These are phyloP conservation scores for Crithidia expoeki DNA, from an alignment of 208 protist genomes.

Conservation along the genomic window DNA sequence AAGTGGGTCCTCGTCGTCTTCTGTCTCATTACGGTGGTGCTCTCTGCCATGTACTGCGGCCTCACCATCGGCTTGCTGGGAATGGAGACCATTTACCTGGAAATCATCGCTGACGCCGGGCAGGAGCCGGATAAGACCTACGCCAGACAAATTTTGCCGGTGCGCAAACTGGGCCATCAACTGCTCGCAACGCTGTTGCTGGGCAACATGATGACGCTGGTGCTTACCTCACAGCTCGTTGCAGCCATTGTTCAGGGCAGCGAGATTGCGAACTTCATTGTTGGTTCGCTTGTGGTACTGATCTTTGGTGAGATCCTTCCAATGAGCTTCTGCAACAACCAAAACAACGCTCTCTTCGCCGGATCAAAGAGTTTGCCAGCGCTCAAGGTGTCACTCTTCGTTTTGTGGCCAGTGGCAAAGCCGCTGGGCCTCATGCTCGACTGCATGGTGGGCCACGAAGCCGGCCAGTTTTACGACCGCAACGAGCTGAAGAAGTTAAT, in stretches of 20 bases:
- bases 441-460: conserved; percentile 71
- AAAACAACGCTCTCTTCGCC: conserved; percentile 65
- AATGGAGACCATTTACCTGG: conserved; percentile 75
- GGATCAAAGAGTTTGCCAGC: conserved; percentile 57
- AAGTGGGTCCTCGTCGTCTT: conserved; percentile 50
- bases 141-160: conserved; percentile 68
- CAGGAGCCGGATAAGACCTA: conserved; percentile 69
- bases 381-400: conserved; percentile 63
- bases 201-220: conserved; percentile 84
- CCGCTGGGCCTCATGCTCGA: conserved; percentile 79
- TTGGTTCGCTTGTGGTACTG: conserved; percentile 67
- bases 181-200: conserved; percentile 73
- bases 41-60: conserved; percentile 83
- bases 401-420: conserved; percentile 75
- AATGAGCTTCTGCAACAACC: conserved; percentile 81
- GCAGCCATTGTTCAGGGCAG: conserved; percentile 63
- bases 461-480: conserved; percentile 77
- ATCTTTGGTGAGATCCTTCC: conserved; percentile 83
- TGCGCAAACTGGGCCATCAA: conserved; percentile 75
- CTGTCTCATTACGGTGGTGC: conserved; percentile 45
- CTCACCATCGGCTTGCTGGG: conserved; percentile 85
- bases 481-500: conserved; percentile 83
- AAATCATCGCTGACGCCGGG: conserved; percentile 80
- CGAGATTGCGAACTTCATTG: conserved; percentile 76
- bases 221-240: conserved; percentile 82